Percentiles rank a stretch among this genome's conserved stretches.
Evolutionary conservation across 331 rosid genomes (phyloP).

Genomic region (Saraca asoca): DNA sequence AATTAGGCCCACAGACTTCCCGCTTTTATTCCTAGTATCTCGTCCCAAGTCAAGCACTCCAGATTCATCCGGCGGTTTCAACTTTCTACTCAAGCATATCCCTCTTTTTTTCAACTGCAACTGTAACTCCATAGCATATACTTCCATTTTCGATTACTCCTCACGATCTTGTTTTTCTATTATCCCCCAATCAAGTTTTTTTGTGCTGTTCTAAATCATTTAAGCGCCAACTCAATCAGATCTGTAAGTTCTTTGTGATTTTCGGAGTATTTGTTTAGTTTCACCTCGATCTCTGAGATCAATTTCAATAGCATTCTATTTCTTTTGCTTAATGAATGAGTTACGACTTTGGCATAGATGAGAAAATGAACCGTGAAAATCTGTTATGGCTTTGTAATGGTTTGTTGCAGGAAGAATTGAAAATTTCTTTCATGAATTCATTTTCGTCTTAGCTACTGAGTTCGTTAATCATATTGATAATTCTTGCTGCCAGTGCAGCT

Average conservation of each 20-base stretch:
- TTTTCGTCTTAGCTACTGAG: too few relatives aligned
- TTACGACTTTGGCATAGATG: neutral
- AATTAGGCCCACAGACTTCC: conserved; percentile 24
- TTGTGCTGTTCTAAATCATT: neutral
- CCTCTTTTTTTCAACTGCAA: too few relatives aligned
- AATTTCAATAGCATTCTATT: neutral
- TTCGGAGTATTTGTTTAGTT: neutral
- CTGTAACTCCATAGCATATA: neutral
- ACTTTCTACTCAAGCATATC: neutral
- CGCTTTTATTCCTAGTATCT: conserved; percentile 32
- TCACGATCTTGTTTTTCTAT: neutral
- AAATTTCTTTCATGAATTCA: too few relatives aligned
- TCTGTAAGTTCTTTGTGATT: conserved; percentile 27
- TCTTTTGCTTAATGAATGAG: neutral
- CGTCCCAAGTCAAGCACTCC: neutral
- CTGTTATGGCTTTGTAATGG: too few relatives aligned
- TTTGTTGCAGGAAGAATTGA: neutral
- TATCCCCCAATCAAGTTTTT: neutral
- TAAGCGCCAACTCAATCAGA: conserved; percentile 7
- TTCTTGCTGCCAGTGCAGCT: neutral
- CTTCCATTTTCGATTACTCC: neutral
- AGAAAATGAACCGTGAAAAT: neutral
- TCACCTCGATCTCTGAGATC: neutral
- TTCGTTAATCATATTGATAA: too few relatives aligned
- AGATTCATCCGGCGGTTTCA: conserved; percentile 25